Evolutionary conservation across 176 grass and related monocot genomes (phyloP).

Genomic region (Oryza glumipatula): DNA sequence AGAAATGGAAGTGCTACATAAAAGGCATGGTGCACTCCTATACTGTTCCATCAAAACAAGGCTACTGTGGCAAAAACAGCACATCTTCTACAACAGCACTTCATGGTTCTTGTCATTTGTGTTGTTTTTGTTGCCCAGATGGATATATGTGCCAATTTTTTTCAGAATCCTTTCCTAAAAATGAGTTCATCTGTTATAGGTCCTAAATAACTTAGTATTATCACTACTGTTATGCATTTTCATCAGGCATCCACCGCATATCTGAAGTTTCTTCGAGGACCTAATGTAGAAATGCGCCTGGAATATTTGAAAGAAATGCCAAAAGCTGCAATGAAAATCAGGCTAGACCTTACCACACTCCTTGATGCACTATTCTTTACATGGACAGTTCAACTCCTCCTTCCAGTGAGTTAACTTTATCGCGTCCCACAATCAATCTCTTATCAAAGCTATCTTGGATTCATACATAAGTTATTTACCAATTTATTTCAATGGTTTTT

Average conservation of each 20-base stretch:
- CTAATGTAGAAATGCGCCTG: constrained; percentile 38
- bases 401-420: constrained; percentile 54
- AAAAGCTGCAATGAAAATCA: constrained; percentile 44
- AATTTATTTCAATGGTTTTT: neutral
- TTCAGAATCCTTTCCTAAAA: neutral
- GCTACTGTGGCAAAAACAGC: neutral
- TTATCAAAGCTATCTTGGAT: neutral
- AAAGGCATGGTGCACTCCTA: neutral
- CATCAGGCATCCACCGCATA: constrained; percentile 57
- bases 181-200: neutral
- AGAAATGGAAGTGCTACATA: neutral
- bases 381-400: constrained; percentile 63
- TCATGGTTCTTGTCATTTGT: neutral
- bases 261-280: constrained; percentile 30
- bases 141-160: neutral
- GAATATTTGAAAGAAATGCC: constrained; percentile 72
- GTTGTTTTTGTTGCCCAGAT: neutral
- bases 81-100: neutral
- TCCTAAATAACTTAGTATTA: neutral
- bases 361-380: constrained; percentile 56
- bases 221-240: constrained; percentile 4
- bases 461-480: neutral
- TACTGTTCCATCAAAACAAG: neutral
- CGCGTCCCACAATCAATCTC: too few relatives aligned
- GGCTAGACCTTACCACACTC: constrained; percentile 52